Evolutionary conservation across 495 filamentous ascomycete species (phyloP).

Genomic region (Articulospora tetracladia): DNA sequence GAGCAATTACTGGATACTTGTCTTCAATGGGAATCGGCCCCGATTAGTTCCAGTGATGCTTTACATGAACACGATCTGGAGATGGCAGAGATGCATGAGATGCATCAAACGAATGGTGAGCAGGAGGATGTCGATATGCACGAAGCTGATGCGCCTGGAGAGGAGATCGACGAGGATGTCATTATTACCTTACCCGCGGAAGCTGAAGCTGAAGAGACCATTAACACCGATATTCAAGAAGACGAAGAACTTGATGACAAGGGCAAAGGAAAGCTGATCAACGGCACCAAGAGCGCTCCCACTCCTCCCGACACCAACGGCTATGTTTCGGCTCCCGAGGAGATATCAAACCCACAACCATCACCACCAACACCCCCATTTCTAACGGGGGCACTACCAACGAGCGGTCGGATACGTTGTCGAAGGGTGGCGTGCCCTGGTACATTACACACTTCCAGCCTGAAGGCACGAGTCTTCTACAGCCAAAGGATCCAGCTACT

Average conservation of each 20-base stretch:
- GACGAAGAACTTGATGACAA: conserved; percentile 18
- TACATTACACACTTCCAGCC: conserved; percentile 82
- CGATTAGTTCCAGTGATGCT: conserved; percentile 17
- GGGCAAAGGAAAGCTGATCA: conserved; percentile 18
- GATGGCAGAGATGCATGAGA: conserved; percentile 10
- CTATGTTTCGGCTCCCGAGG: conserved; percentile 28
- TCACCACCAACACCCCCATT: conserved; percentile 39
- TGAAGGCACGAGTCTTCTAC: conserved; percentile 66
- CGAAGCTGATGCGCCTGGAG: conserved; percentile 26
- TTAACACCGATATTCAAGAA: conserved; percentile 5
- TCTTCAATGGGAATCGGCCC: conserved; percentile 15
- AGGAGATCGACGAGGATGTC: conserved; percentile 23
- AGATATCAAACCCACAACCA: conserved; percentile 8
- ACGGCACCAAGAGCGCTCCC: conserved; percentile 31
- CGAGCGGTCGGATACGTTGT: conserved; percentile 44
- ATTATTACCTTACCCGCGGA: conserved; percentile 18
- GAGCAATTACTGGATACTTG: conserved; percentile 63
- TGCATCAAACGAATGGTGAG: background rate
- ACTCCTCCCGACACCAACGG: conserved; percentile 48
- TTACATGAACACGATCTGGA: conserved; percentile 10
- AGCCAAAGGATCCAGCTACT: background rate
- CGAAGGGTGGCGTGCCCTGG: conserved; percentile 79
- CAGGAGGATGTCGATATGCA: conserved; percentile 25
- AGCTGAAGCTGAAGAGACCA: conserved; percentile 2
- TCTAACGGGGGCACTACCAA: conserved; percentile 27